These are phyloP conservation scores for Poa annua DNA, from an alignment of 176 grass and related monocot species.

Conservation along the genomic window DNA sequence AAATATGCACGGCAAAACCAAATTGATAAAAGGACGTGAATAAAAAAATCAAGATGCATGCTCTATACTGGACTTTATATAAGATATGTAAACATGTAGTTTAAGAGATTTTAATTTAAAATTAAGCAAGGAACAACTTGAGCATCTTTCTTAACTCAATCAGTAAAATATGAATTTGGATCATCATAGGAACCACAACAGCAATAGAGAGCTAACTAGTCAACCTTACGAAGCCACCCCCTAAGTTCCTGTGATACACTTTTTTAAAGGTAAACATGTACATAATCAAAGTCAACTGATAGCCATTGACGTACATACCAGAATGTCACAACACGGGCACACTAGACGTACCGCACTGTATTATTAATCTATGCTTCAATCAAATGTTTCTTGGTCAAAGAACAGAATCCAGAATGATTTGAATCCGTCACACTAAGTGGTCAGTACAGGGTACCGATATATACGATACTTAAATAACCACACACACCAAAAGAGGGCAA, in stretches of 20 bases:
- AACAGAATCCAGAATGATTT: slow-evolving; percentile 17
- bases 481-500: not conserved
- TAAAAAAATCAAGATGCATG: not conserved
- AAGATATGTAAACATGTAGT: not conserved
- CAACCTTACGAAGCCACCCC: not conserved
- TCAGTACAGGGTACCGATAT: slow-evolving; percentile 1
- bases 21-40: not conserved
- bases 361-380: slow-evolving; percentile 1
- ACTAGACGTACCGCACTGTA: not conserved
- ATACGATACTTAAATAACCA: not conserved
- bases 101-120: not conserved
- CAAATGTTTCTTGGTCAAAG: slow-evolving; percentile 22
- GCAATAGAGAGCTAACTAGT: slow-evolving; percentile 28
- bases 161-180: slow-evolving; percentile 1
- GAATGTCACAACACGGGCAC: slow-evolving; percentile 15
- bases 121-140: slow-evolving; percentile 15
- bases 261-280: not conserved
- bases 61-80: not conserved
- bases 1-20: slow-evolving; percentile 9
- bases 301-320: not conserved
- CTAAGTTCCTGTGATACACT: not conserved
- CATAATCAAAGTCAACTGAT: not conserved
- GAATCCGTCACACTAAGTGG: not conserved
- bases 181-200: not conserved
- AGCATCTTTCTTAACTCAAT: not conserved